Conservation (phyloP, 805 yeast species). For the Metschnikowia anglica region DNA sequence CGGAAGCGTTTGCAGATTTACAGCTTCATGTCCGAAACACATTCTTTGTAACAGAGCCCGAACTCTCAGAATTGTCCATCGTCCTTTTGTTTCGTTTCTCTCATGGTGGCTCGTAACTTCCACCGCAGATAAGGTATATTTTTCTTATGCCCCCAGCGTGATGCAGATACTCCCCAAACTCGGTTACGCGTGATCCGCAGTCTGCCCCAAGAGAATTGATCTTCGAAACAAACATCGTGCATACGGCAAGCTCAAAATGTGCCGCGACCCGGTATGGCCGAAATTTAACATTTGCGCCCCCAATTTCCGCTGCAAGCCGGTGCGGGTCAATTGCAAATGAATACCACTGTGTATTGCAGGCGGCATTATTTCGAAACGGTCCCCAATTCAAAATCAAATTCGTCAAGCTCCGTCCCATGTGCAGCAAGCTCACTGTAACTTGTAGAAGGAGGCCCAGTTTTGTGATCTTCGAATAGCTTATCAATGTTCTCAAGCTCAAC, state of each 20-base stretch:
- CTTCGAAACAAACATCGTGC: neutral
- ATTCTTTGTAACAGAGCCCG: too few relatives aligned
- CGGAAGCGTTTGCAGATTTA: too few relatives aligned
- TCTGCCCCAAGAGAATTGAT: neutral
- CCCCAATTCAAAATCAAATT: slow-evolving; percentile 23
- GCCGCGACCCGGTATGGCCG: slow-evolving; percentile 6
- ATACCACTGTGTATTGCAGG: neutral
- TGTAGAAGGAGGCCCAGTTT: slow-evolving; percentile 22
- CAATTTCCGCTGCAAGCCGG: neutral
- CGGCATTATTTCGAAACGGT: slow-evolving; percentile 6
- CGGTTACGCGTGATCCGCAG: slow-evolving; percentile 4
- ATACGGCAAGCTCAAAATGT: neutral
- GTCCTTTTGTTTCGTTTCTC: neutral
- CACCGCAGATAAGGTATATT: neutral
- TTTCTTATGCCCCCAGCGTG: too few relatives aligned
- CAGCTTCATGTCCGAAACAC: too few relatives aligned
- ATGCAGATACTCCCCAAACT: neutral
- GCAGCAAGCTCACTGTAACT: slow-evolving; percentile 11
- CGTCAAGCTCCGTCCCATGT: slow-evolving; percentile 27
- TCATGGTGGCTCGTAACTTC: neutral
- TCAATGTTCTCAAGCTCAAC: slow-evolving; percentile 45
- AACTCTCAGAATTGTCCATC: neutral
- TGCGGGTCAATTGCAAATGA: neutral
- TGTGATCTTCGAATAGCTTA: slow-evolving; percentile 34
- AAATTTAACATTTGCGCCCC: neutral